phyloP scores from a whole-genome alignment of 2,329 filamentous ascomycete genomes.

The Diplodia intermedia region DNA sequence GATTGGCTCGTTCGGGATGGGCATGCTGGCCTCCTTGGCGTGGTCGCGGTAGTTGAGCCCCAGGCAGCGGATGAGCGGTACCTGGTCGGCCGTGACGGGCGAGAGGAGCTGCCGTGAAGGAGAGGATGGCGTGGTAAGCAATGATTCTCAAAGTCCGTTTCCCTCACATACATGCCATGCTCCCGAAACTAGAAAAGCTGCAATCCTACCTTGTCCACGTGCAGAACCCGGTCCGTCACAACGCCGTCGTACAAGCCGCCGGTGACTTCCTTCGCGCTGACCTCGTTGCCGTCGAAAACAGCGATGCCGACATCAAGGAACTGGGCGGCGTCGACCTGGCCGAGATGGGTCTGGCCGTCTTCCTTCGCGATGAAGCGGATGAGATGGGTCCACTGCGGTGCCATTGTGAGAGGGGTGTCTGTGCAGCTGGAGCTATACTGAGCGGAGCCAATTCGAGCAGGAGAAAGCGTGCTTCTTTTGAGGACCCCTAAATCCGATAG shows the following conservation, averaged over 20 bases:
- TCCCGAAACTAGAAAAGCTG: not conserved
- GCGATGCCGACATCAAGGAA: slow-evolving; percentile 49
- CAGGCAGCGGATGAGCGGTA: slow-evolving; percentile 54
- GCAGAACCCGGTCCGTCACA: slow-evolving; percentile 44
- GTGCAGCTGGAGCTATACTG: not conserved
- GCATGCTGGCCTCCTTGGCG: slow-evolving; percentile 60
- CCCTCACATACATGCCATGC: not conserved
- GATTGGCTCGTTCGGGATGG: slow-evolving; percentile 73
- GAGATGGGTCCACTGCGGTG: slow-evolving; percentile 48
- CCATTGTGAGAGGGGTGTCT: slow-evolving; percentile 6
- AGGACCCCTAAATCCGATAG: slow-evolving; percentile 10
- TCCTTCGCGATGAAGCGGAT: slow-evolving; percentile 53
- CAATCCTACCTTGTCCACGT: slow-evolving; percentile 38
- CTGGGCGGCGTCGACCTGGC: slow-evolving; percentile 46
- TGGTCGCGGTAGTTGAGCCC: slow-evolving; percentile 56
- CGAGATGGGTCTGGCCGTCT: slow-evolving; percentile 51
- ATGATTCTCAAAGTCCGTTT: not conserved
- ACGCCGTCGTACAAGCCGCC: slow-evolving; percentile 48
- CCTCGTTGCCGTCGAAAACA: slow-evolving; percentile 43
- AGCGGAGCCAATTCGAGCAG: not conserved
- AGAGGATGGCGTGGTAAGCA: not conserved
- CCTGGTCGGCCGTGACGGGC: slow-evolving; percentile 46
- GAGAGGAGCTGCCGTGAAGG: slow-evolving; percentile 37
- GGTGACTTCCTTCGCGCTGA: slow-evolving; percentile 45
- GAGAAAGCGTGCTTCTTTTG: slow-evolving; percentile 9